Conservation (phyloP, 768 basidiomycete genomes). For the Boletus vermiculosoides region DNA sequence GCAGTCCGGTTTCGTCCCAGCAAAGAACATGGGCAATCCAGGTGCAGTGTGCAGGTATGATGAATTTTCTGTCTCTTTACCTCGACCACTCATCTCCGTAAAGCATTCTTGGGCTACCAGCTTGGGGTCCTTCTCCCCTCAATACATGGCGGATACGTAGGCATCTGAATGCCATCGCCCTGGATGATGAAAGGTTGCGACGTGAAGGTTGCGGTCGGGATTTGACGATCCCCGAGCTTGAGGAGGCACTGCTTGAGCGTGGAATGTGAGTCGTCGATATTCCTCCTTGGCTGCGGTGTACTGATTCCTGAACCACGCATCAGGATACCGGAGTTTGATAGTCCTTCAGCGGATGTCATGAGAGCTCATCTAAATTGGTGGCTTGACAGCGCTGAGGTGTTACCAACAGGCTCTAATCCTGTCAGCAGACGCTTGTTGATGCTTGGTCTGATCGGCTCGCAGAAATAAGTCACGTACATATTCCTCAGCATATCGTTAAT, state of each 20-base stretch:
- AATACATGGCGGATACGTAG: conserved; percentile 36
- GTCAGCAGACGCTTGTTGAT: conserved; percentile 52
- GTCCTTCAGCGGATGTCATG: conserved; percentile 42
- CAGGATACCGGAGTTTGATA: conserved; percentile 35
- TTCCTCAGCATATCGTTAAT: neutral
- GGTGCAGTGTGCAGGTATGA: conserved; percentile 60
- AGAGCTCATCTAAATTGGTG: conserved; percentile 60
- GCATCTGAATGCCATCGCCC: conserved; percentile 41
- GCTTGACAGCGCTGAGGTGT: conserved; percentile 49
- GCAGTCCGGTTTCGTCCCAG: conserved; percentile 28
- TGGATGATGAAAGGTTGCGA: conserved; percentile 64
- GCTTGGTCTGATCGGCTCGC: conserved; percentile 39
- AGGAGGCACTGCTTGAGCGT: conserved; percentile 69
- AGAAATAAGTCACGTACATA: conserved; percentile 14
- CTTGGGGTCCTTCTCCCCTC: conserved; percentile 38
- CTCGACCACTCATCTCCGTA: conserved; percentile 28
- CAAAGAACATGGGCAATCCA: conserved; percentile 16
- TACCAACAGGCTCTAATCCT: conserved; percentile 35
- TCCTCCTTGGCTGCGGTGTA: neutral
- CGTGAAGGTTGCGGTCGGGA: conserved; percentile 44
- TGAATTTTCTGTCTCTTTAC: neutral
- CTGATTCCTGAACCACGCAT: conserved; percentile 26
- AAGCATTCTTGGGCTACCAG: conserved; percentile 39
- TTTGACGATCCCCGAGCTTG: conserved; percentile 55
- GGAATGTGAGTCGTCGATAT: conserved; percentile 59